Base-by-base conservation (phyloP, 768 basidiomycete genomes). In the Dioszegia aurantiaca region DNA sequence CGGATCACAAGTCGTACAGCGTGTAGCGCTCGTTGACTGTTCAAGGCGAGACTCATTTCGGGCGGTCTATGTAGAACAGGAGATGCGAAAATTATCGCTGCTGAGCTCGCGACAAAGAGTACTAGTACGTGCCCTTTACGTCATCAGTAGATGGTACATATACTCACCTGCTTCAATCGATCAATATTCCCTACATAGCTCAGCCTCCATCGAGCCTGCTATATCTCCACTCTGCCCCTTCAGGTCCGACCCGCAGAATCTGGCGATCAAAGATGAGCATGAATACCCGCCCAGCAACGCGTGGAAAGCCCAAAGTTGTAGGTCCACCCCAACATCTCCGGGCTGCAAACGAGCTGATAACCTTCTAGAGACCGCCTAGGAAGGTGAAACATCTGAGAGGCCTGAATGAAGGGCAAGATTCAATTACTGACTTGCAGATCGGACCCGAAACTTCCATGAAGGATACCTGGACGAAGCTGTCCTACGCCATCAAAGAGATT, bases 401-500 rank as follows among this genome's bases (percentile, higher is more conserved):
- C n/a, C n/a, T n/a, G 16, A 28, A 17, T 24, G 43, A 4, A 26
- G 8, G 24, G 6, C 21, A 4, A 45, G 9, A 45, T n/a, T n/a
- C n/a, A n/a, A n/a, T n/a, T n/a, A 17, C 48, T 51, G 36, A 51
- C n/a, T 4, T 10, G 30, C 42, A 71, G 69, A 44, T 64, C 42
- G 70, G 67, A 16, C 64, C 70, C 0, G 66, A 74, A n/a, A 72
- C 71, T 30, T 70, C 88, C n/a, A 81, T 86, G 26, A 86, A 90
- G 41, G 86, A 88, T 64, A 92, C 87, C 41, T 95, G 92, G 90
- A 73, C 81, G 5, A 84, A 84, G 63, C 80, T 99, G 12, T 81
- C 89, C 11, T 80, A 81, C 61, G 95, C 97, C 63, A 93, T 99
- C 65, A 82, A 85, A 58, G 90, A 94, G 80, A 97, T 99, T 51